A percentile compares a stretch with the other conserved stretches of the same genome.
Conservation (phyloP, 305 asterid species). For the Stenogyne calaminthoides region DNA sequence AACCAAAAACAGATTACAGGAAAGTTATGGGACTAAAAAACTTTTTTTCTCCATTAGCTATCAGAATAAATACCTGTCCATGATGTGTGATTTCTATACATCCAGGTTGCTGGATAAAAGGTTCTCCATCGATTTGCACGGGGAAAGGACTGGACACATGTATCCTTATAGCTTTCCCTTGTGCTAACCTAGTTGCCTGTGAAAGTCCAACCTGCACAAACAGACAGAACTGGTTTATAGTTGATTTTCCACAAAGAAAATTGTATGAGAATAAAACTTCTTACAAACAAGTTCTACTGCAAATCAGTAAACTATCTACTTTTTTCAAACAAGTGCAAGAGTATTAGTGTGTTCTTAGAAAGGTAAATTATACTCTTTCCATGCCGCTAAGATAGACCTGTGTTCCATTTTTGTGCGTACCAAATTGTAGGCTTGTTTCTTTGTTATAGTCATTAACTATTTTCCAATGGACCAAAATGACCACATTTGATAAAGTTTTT, state of each 20-base stretch:
- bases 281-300: neutral
- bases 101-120: constrained; percentile 83
- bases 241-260: constrained; percentile 12
- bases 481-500: too few relatives aligned
- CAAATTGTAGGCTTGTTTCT: too few relatives aligned
- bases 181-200: constrained; percentile 89
- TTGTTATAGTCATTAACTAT: too few relatives aligned
- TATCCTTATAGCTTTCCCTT: constrained; percentile 62
- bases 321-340: constrained; percentile 10
- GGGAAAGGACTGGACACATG: constrained; percentile 83
- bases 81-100: constrained; percentile 78
- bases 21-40: too few relatives aligned
- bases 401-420: too few relatives aligned
- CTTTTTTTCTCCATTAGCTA: too few relatives aligned
- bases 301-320: neutral
- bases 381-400: too few relatives aligned
- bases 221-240: constrained; percentile 20
- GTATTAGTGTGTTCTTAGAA: neutral
- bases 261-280: constrained; percentile 8
- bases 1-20: too few relatives aligned
- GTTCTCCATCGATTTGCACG: constrained; percentile 90
- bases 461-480: too few relatives aligned
- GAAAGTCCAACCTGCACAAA: constrained; percentile 77
- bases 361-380: neutral
- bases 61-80: constrained; percentile 59